Evolutionary conservation across 2,329 filamentous ascomycete species (phyloP).

Genomic region (Cladophialophora carrionii): DNA sequence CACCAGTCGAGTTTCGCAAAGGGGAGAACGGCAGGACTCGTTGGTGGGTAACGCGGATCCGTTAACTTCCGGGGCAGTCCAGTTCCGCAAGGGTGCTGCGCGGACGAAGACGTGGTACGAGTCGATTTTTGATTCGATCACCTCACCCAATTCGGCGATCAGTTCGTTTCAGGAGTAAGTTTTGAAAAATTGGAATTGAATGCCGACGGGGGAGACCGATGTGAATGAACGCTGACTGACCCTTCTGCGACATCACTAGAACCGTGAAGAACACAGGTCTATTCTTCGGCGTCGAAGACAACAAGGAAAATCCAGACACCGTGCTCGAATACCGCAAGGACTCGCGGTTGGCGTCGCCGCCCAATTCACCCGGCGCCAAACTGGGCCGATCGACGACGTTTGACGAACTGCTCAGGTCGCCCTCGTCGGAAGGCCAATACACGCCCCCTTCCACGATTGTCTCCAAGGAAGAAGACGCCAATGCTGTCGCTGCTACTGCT

Average conservation of each 20-base stretch:
- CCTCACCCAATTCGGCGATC: constrained; percentile 14
- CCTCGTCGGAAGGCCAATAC: constrained; percentile 1
- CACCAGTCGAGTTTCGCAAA: neutral
- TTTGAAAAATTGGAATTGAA: too few relatives aligned
- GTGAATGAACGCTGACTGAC: neutral
- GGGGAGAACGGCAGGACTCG: neutral
- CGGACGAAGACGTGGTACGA: constrained; percentile 19
- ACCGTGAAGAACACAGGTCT: constrained; percentile 20
- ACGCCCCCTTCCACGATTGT: neutral
- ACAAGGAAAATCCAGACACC: constrained; percentile 10
- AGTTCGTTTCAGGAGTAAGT: constrained; percentile 20
- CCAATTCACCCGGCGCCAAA: neutral
- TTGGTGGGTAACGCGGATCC: neutral
- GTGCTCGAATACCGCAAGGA: constrained; percentile 10
- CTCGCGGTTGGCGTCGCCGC: neutral
- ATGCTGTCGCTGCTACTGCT: neutral
- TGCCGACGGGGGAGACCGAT: neutral
- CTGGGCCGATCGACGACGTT: constrained; percentile 3
- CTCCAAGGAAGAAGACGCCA: neutral
- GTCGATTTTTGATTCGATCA: constrained; percentile 15
- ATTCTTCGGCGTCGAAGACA: constrained; percentile 16
- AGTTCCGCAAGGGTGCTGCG: neutral
- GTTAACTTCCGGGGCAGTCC: neutral
- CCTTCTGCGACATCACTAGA: neutral
- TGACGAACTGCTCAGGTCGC: constrained; percentile 8